These are phyloP conservation scores for Ceratobasidium sp. DNA, from an alignment of 1,284 basidiomycete species.

Conservation along the genomic window DNA sequence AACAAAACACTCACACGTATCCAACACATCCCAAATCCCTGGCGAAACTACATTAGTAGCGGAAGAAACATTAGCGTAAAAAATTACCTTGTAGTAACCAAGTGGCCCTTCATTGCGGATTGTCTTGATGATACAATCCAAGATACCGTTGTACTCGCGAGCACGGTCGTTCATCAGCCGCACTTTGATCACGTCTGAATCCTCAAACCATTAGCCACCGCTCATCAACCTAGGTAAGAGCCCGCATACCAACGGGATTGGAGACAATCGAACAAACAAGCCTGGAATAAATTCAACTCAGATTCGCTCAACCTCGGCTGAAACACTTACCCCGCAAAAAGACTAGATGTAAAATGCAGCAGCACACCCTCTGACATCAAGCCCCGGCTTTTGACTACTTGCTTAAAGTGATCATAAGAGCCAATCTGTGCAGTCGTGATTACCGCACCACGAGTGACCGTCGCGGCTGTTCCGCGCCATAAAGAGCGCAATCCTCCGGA, in stretches of 20 bases:
- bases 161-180: conserved; percentile 61
- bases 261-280: conserved; percentile 60
- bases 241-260: conserved; percentile 58
- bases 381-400: conserved; percentile 56
- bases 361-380: conserved; percentile 58
- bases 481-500: conserved; percentile 56
- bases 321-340: conserved; percentile 57
- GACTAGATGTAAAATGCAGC: conserved; percentile 58
- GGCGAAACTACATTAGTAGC: neutral
- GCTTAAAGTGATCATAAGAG: conserved; percentile 61
- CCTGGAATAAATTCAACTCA: conserved; percentile 47
- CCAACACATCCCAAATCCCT: conserved; percentile 44
- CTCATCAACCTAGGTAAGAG: neutral
- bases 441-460: conserved; percentile 58
- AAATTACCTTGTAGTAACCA: conserved; percentile 32
- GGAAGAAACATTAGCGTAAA: neutral
- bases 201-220: neutral
- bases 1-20: conserved; percentile 30
- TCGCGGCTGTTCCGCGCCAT: conserved; percentile 59
- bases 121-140: conserved; percentile 31
- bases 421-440: conserved; percentile 59
- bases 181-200: conserved; percentile 59
- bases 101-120: conserved; percentile 22
- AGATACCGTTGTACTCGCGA: conserved; percentile 47
- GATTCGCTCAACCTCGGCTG: neutral